Percentiles rank a stretch among this genome's conserved stretches.
Conservation (phyloP, 495 filamentous ascomycete species). For the Neurospora sublineolata region DNA sequence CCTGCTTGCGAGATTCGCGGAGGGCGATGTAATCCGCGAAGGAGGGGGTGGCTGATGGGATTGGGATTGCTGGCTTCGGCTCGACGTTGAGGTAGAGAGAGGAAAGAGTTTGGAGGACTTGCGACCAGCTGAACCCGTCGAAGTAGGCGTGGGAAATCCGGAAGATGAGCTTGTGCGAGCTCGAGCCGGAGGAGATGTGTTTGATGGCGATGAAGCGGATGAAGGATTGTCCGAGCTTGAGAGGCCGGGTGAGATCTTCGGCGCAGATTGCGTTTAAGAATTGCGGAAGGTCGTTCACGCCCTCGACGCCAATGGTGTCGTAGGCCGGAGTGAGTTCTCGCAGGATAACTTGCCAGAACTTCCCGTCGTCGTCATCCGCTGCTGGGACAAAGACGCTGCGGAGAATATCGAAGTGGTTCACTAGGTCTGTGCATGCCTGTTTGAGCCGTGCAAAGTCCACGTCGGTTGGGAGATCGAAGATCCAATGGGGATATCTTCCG, state of each 20-base stretch:
- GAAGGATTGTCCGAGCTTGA: conserved; percentile 40
- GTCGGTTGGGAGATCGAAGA: conserved; percentile 42
- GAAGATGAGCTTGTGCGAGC: conserved; percentile 42
- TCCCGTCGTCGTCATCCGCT: conserved; percentile 16
- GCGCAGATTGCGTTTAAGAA: conserved; percentile 9
- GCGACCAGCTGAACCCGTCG: conserved; percentile 51
- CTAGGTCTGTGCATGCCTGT: conserved; percentile 20
- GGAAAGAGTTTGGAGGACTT: conserved; percentile 43
- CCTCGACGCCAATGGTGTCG: conserved; percentile 37
- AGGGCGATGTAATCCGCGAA: neutral
- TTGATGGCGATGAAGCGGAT: conserved; percentile 43
- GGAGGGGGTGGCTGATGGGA: neutral
- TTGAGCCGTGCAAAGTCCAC: conserved; percentile 40
- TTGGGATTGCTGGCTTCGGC: neutral
- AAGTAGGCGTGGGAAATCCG: conserved; percentile 59
- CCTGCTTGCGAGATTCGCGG: neutral
- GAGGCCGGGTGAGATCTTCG: conserved; percentile 25
- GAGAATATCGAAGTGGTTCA: conserved; percentile 48
- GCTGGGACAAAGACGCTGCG: conserved; percentile 51
- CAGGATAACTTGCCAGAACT: conserved; percentile 50
- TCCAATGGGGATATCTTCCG: conserved; percentile 11
- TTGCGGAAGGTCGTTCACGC: conserved; percentile 25
- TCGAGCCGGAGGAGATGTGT: conserved; percentile 14
- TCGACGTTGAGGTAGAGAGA: conserved; percentile 42
- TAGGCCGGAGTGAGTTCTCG: conserved; percentile 41